phyloP scores from a whole-genome alignment of 2,329 filamentous ascomycete species.

The Phialemoniopsis sp. region DNA sequence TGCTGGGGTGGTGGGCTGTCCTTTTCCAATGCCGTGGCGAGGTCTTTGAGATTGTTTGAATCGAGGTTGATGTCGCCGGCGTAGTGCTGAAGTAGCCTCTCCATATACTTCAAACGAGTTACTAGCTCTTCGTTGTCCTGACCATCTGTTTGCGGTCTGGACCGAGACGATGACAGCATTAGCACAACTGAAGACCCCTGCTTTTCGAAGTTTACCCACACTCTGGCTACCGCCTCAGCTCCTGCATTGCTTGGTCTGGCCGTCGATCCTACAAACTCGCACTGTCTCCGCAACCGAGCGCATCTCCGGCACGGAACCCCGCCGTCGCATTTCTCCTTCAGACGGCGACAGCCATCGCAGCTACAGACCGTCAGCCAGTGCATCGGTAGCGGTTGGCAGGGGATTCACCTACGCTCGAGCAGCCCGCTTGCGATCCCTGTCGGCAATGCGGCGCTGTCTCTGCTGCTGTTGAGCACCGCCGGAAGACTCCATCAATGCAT shows the following conservation, averaged over 20 bases:
- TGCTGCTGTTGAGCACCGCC: conserved; percentile 8
- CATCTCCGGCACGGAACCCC: conserved; percentile 13
- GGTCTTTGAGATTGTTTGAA: conserved; percentile 31
- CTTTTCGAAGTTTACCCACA: too few relatives aligned
- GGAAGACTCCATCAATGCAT: too few relatives aligned
- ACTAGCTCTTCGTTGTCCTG: conserved; percentile 16
- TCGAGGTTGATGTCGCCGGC: conserved; percentile 37
- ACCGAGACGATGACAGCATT: too few relatives aligned
- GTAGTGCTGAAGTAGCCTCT: conserved; percentile 42
- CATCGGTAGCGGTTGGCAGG: conserved; percentile 2
- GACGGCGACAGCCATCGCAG: conserved; percentile 35
- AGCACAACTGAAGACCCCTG: too few relatives aligned
- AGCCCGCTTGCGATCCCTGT: conserved; percentile 20
- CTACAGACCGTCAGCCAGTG: too few relatives aligned
- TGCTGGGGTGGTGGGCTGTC: too few relatives aligned
- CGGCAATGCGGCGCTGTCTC: conserved; percentile 15
- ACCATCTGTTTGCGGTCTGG: too few relatives aligned
- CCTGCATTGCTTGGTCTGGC: background rate
- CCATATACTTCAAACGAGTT: conserved; percentile 27
- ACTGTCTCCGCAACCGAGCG: conserved; percentile 8
- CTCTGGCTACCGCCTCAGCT: too few relatives aligned
- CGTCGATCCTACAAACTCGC: conserved; percentile 29
- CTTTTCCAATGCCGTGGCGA: conserved; percentile 34
- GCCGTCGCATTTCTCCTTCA: conserved; percentile 15
- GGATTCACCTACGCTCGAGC: conserved; percentile 12